Conservation (phyloP, 139 green algal species). For the Coccomyxa sp. region DNA sequence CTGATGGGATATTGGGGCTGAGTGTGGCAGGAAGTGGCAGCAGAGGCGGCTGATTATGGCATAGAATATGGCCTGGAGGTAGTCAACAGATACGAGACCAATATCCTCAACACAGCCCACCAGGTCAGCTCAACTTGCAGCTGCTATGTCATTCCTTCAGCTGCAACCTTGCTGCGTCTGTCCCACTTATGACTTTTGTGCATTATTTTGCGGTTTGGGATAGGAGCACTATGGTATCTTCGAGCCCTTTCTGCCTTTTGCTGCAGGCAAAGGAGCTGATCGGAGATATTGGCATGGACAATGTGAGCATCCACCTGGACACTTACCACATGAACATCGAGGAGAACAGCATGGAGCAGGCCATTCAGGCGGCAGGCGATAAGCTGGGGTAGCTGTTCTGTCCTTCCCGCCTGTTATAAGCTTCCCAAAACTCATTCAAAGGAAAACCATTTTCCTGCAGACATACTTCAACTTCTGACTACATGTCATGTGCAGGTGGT, state of each 20-base stretch:
- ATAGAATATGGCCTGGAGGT: constrained; percentile 24
- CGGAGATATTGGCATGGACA: constrained; percentile 26
- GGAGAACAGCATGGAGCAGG: constrained; percentile 32
- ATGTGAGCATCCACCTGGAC: constrained; percentile 50
- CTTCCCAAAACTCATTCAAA: background rate
- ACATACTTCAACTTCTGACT: too few species aligned
- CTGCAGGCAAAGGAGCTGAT: constrained; percentile 44
- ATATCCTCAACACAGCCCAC: constrained; percentile 21
- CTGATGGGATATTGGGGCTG: too few species aligned
- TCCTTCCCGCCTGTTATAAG: background rate
- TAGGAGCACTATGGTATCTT: too few species aligned
- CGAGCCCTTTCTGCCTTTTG: background rate
- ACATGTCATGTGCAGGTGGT: too few species aligned
- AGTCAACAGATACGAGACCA: constrained; percentile 34
- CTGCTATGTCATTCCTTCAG: background rate
- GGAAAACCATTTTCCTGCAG: background rate
- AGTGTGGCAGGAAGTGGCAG: constrained; percentile 8
- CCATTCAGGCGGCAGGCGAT: constrained; percentile 26
- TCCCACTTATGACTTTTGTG: too few species aligned
- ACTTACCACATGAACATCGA: constrained; percentile 62
- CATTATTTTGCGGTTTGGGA: too few species aligned
- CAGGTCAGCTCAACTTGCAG: background rate
- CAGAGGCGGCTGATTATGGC: constrained; percentile 17
- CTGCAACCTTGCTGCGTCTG: too few species aligned
- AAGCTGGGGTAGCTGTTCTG: constrained; percentile 16